phyloP scores from a whole-genome alignment of 2,329 filamentous ascomycete genomes.

The Aspergillus ibericus region DNA sequence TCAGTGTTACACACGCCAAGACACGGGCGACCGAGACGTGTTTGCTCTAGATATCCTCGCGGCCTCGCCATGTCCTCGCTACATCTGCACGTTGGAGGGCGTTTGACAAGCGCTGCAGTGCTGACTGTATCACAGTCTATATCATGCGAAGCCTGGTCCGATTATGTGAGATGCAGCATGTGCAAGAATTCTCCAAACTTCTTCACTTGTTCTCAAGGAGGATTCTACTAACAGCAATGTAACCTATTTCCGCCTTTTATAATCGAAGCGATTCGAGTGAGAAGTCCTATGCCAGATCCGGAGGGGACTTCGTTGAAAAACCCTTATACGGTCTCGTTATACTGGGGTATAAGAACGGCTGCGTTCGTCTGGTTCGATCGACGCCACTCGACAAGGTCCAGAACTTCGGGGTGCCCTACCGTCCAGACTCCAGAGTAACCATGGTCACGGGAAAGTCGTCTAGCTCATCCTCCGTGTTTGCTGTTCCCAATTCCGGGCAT shows the following conservation, averaged over 20 bases:
- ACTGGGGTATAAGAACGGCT: neutral
- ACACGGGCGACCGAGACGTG: no score
- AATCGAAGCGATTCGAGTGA: neutral
- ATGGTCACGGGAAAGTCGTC: neutral
- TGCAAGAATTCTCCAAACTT: no score
- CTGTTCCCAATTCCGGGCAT: neutral
- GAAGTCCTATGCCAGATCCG: neutral
- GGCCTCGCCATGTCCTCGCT: no score
- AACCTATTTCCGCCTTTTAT: neutral
- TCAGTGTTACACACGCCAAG: no score
- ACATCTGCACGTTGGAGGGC: no score
- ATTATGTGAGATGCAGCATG: no score
- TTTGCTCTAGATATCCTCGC: no score
- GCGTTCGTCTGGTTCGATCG: neutral
- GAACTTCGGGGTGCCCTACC: neutral
- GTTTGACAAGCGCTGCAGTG: no score
- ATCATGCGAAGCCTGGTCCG: no score
- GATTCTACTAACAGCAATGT: neutral
- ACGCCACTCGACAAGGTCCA: neutral
- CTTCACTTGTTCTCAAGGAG: no score
- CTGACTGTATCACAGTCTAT: no score
- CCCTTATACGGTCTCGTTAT: no score
- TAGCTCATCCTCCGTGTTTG: neutral
- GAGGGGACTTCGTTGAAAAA: neutral
- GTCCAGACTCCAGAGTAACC: neutral